Conservation (phyloP, 495 filamentous ascomycete species). For the Talaromyces liani region DNA sequence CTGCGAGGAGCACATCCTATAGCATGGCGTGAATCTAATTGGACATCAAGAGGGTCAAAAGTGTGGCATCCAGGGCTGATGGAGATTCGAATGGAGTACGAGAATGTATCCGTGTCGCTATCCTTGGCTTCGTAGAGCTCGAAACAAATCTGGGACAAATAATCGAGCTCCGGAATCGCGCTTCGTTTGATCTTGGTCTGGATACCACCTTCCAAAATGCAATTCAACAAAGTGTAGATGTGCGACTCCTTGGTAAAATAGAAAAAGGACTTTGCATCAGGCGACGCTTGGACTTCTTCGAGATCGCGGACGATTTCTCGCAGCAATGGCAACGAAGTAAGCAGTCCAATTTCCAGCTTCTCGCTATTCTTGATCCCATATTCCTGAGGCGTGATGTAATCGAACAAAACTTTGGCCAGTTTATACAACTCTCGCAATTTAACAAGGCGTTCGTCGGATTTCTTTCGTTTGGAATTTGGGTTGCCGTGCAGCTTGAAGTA, state of each 20-base stretch:
- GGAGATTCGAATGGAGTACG: slow-evolving; percentile 92
- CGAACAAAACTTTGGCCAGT: slow-evolving; percentile 88
- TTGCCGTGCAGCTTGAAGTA: slow-evolving; percentile 87
- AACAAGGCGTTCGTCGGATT: slow-evolving; percentile 74
- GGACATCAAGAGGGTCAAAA: slow-evolving; percentile 90
- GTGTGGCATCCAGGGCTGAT: slow-evolving; percentile 94
- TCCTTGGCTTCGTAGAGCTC: slow-evolving; percentile 94
- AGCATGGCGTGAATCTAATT: slow-evolving; percentile 88
- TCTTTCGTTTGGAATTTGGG: slow-evolving; percentile 67
- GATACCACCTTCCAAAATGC: slow-evolving; percentile 93
- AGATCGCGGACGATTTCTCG: slow-evolving; percentile 94
- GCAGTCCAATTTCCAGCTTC: slow-evolving; percentile 92
- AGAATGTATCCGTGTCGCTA: slow-evolving; percentile 62
- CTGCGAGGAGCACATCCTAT: slow-evolving; percentile 86
- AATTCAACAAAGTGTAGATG: slow-evolving; percentile 96
- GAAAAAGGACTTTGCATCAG: slow-evolving; percentile 90
- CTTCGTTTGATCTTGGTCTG: slow-evolving; percentile 85
- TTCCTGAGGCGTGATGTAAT: slow-evolving; percentile 97
- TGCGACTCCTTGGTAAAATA: slow-evolving; percentile 99
- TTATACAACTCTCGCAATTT: slow-evolving; percentile 89
- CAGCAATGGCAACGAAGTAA: slow-evolving; percentile 86
- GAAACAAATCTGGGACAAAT: slow-evolving; percentile 95
- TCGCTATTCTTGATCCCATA: slow-evolving; percentile 92
- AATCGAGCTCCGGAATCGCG: slow-evolving; percentile 94
- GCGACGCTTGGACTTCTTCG: slow-evolving; percentile 93